Percentiles rank a stretch among this genome's conserved stretches.
phyloP scores from a whole-genome alignment of 106 monocot species.

The Alisma plantagoaquatica region DNA sequence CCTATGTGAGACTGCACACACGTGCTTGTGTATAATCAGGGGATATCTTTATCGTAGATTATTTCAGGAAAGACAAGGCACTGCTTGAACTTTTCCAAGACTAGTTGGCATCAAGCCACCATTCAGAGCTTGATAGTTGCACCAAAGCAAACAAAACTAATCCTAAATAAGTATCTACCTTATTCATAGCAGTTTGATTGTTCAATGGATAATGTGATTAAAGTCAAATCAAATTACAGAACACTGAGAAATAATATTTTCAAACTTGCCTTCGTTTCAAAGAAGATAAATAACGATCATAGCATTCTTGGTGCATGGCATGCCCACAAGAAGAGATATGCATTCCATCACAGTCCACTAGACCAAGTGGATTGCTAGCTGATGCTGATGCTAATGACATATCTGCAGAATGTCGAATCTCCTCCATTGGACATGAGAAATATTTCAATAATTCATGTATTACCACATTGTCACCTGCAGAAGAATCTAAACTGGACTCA shows the following conservation, averaged over 20 bases:
- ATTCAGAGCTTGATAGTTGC: too few species aligned
- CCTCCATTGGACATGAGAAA: too few species aligned
- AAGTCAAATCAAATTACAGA: neutral
- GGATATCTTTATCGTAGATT: too few species aligned
- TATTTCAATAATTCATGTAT: too few species aligned
- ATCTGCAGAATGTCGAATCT: slow-evolving; percentile 3
- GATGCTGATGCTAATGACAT: slow-evolving; percentile 1
- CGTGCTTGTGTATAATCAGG: too few species aligned
- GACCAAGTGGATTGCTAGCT: slow-evolving; percentile 53
- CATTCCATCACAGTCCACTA: slow-evolving; percentile 76
- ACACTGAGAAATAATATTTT: neutral
- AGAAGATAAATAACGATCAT: slow-evolving; percentile 71
- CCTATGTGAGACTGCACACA: too few species aligned
- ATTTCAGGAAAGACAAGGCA: too few species aligned
- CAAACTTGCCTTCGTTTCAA: slow-evolving; percentile 71
- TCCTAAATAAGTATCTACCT: neutral
- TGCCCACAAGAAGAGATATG: slow-evolving; percentile 95
- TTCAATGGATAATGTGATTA: neutral
- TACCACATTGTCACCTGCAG: too few species aligned
- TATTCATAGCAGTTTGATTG: too few species aligned
- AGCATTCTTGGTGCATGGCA: slow-evolving; percentile 87
- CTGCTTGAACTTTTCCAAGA: too few species aligned
- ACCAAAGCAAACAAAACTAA: neutral
- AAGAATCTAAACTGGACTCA: too few species aligned
- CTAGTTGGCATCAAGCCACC: too few species aligned